Conservation (phyloP, 129 eudicot genomes). For the Cynara cardunculus region DNA sequence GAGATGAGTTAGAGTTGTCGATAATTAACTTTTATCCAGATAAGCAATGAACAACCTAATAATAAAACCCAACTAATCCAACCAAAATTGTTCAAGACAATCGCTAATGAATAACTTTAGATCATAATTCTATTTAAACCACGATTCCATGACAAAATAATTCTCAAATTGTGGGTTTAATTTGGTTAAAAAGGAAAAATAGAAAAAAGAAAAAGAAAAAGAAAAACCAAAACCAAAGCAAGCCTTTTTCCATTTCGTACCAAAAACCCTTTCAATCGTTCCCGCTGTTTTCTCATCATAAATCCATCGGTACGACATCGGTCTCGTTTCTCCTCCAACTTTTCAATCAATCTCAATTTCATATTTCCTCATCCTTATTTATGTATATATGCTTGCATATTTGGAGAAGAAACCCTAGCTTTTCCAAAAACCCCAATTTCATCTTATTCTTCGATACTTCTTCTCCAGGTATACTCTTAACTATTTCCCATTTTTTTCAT, state of each 20-base stretch:
- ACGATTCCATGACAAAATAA: too few relatives aligned
- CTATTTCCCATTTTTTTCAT: not conserved
- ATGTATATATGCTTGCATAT: slow-evolving; percentile 7
- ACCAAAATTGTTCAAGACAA: too few relatives aligned
- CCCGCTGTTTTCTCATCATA: slow-evolving; percentile 4
- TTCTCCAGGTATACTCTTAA: not conserved
- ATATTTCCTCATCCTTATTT: not conserved
- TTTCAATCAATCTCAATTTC: not conserved
- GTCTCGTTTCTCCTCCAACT: not conserved
- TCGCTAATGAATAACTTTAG: too few relatives aligned
- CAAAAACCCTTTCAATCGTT: slow-evolving; percentile 6
- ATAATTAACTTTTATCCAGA: too few relatives aligned
- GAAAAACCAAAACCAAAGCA: not conserved
- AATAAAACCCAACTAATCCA: too few relatives aligned
- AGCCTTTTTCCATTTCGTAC: not conserved
- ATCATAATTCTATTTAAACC: too few relatives aligned
- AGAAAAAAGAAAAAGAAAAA: not conserved
- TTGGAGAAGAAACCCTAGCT: slow-evolving; percentile 34
- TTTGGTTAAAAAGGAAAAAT: not conserved
- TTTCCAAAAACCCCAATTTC: slow-evolving; percentile 21
- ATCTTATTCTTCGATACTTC: not conserved
- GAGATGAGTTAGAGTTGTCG: too few relatives aligned
- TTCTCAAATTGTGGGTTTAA: too few relatives aligned
- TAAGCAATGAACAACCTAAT: too few relatives aligned
- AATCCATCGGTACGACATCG: not conserved